Percentiles rank a stretch among this genome's conserved stretches.
These are phyloP conservation scores for Wickerhamiella domercqiae DNA, from an alignment of 805 yeast genomes.

Conservation along the genomic window DNA sequence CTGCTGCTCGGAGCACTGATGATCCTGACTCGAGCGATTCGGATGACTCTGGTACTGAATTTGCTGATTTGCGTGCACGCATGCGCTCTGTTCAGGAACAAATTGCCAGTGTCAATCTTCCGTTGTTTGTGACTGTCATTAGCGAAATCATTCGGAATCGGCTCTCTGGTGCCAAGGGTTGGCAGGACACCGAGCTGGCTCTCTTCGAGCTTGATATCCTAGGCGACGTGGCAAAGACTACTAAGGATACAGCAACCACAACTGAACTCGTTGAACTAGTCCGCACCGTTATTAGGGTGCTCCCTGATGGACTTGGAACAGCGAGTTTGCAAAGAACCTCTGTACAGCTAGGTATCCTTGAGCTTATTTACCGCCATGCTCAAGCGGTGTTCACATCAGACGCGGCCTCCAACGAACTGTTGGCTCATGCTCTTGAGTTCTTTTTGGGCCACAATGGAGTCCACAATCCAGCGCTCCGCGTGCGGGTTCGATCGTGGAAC, in stretches of 20 bases:
- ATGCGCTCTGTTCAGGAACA: slow-evolving; percentile 74
- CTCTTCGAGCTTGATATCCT: slow-evolving; percentile 64
- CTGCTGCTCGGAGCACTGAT: slow-evolving; percentile 63
- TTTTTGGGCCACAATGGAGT: slow-evolving; percentile 74
- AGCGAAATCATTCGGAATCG: slow-evolving; percentile 31
- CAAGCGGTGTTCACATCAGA: slow-evolving; percentile 30
- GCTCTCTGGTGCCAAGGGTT: slow-evolving; percentile 31
- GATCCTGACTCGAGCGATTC: slow-evolving; percentile 57
- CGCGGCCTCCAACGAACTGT: slow-evolving; percentile 24
- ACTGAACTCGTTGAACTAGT: slow-evolving; percentile 21
- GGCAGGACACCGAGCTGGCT: slow-evolving; percentile 82
- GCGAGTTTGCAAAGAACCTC: slow-evolving; percentile 45
- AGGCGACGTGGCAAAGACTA: slow-evolving; percentile 44
- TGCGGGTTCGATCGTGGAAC: slow-evolving; percentile 80
- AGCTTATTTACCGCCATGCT: slow-evolving; percentile 67
- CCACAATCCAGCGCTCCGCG: slow-evolving; percentile 57
- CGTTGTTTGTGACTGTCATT: slow-evolving; percentile 43
- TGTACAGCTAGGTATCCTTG: slow-evolving; percentile 70
- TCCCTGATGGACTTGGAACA: background rate
- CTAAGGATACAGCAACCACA: background rate
- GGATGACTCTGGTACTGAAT: slow-evolving; percentile 23
- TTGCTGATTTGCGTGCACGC: slow-evolving; percentile 60
- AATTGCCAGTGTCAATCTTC: slow-evolving; percentile 45
- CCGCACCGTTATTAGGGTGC: too few relatives aligned
- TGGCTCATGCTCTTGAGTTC: slow-evolving; percentile 46